Evolutionary conservation across 768 basidiomycete species (phyloP), one percentile per base, ranked within the genome.

Genomic region (Boletus barrowsii): DNA sequence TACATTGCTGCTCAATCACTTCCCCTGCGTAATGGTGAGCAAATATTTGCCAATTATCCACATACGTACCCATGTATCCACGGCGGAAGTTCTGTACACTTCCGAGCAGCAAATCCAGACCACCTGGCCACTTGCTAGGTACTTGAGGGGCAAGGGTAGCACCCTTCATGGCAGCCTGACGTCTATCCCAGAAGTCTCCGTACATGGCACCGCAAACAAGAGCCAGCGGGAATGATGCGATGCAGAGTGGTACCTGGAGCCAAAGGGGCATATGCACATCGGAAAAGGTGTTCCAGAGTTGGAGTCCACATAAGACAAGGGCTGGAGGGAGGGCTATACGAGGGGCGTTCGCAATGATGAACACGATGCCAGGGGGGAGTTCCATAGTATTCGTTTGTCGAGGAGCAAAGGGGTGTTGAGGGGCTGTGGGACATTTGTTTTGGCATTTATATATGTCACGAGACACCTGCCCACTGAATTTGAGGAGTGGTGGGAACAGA

Each of bases 81-180:
- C 49, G 29, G 5, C 61, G 60, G 33, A 67, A 60, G 37, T 65
- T 66, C 14, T 53, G 53, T n/a, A 73, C 0, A 17, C 56, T 57
- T 5, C 50, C 49, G 15, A 59, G 26, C 1, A 77, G 52, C 17
- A 72, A 42, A 39, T 75, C 73, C 7, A 79, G 35, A 33, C 73
- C 72, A 26, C 72, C 73, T 4, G 73, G 72, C 72, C 68, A 72
- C 39, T 57, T 67, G 51, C 68, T 72, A 3, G 62, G 52, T 18
- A 75, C 68, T 22, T 22, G 51, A 6, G 75, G 76, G 5, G 75
- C 65, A 14, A 72, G 45, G 17, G 68, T 54, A 6, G 74, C 74
- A 8, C 72, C 71, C 32, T 51, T 54, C 15, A 45, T 22, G 5
- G 43, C 50, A 40, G 63, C 63, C 17, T 56, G 54, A 2, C 52